A percentile compares a stretch with the other conserved stretches of the same genome.
Evolutionary conservation across 805 yeast species (phyloP).

Genomic region (Hanseniaspora vineae): DNA sequence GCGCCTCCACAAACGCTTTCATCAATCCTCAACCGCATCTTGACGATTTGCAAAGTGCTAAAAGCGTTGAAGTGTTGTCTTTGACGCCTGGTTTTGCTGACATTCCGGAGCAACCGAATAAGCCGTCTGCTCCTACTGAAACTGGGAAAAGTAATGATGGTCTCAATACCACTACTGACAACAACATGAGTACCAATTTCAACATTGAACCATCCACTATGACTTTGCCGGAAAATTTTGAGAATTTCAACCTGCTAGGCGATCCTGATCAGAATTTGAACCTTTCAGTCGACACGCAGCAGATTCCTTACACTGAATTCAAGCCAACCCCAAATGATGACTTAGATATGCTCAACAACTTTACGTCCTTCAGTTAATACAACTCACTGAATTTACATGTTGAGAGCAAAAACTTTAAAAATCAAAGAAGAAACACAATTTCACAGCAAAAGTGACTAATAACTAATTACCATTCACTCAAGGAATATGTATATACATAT

Average conservation of each 20-base stretch:
- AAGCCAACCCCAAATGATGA: background rate
- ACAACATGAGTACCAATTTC: background rate
- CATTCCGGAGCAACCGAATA: slow-evolving; percentile 16
- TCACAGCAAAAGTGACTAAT: too few relatives aligned
- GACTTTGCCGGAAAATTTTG: too few relatives aligned
- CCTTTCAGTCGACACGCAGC: too few relatives aligned
- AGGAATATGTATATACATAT: too few relatives aligned
- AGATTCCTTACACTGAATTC: background rate
- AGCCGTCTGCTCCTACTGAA: slow-evolving; percentile 1
- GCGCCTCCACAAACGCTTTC: background rate
- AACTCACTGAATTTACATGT: background rate
- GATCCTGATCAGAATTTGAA: too few relatives aligned
- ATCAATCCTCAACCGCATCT: slow-evolving; percentile 3
- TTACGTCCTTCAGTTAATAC: background rate
- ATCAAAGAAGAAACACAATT: too few relatives aligned
- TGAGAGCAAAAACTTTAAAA: too few relatives aligned
- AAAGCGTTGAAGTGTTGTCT: slow-evolving; percentile 28
- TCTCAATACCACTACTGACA: background rate
- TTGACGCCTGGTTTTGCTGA: slow-evolving; percentile 31
- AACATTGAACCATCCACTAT: slow-evolving; percentile 1
- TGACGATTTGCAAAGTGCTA: slow-evolving; percentile 7
- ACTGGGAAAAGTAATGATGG: slow-evolving; percentile 1
- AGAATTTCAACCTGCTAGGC: too few relatives aligned
- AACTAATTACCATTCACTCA: too few relatives aligned
- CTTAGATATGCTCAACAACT: background rate